Conservation (phyloP, 805 yeast genomes). For the Barnettozyma sucrosica region DNA sequence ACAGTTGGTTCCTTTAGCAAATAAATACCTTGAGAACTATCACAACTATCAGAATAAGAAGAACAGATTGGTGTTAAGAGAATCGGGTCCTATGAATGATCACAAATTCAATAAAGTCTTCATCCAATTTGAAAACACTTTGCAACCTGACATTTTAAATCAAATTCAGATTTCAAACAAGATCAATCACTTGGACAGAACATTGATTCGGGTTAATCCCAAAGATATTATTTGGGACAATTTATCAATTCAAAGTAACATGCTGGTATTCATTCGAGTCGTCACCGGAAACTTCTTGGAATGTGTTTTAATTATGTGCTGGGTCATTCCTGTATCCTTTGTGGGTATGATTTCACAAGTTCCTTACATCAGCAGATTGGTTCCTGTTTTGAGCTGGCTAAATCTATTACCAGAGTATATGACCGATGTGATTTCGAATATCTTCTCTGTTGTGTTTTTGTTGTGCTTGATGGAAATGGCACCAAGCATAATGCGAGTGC, state of each 20-base stretch:
- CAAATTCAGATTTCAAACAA: conserved; percentile 46
- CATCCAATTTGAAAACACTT: conserved; percentile 51
- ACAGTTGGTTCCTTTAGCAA: background rate
- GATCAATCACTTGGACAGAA: conserved; percentile 38
- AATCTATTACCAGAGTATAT: conserved; percentile 47
- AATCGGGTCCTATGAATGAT: conserved; percentile 22
- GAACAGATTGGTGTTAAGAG: conserved; percentile 14
- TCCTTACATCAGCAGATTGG: conserved; percentile 52
- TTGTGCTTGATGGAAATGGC: conserved; percentile 59
- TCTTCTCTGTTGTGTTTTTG: conserved; percentile 64
- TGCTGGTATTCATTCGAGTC: conserved; percentile 33
- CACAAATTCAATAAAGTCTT: conserved; percentile 43
- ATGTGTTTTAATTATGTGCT: conserved; percentile 48
- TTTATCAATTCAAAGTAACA: conserved; percentile 34
- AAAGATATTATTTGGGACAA: conserved; percentile 71
- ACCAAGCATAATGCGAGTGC: conserved; percentile 47
- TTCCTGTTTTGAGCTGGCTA: conserved; percentile 57
- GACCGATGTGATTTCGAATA: conserved; percentile 49
- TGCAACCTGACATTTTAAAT: conserved; percentile 57
- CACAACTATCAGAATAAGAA: conserved; percentile 10
- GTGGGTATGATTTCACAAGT: conserved; percentile 72
- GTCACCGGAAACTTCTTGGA: conserved; percentile 41
- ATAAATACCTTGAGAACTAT: conserved; percentile 8
- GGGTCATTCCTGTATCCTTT: conserved; percentile 82
- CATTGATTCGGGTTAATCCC: conserved; percentile 52